Conservation (phyloP, 2,329 filamentous ascomycete genomes). For the Thielaviopsis punctulata region DNA sequence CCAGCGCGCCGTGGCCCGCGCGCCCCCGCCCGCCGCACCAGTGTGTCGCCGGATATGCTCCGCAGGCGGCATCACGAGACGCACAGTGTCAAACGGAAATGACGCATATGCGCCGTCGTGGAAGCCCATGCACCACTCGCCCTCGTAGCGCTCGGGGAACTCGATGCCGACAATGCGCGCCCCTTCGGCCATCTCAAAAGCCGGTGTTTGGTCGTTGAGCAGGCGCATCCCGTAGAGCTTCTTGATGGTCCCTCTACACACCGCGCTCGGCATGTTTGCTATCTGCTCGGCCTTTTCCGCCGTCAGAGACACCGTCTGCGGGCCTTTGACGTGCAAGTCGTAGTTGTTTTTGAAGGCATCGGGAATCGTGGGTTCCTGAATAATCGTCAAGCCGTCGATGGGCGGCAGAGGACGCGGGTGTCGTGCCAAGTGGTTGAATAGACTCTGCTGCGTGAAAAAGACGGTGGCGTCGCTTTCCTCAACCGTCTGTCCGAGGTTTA, state of each 20-base stretch:
- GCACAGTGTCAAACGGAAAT: conserved; percentile 31
- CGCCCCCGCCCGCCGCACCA: conserved; percentile 25
- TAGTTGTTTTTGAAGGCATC: conserved; percentile 29
- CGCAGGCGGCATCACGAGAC: conserved; percentile 29
- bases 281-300: conserved; percentile 25
- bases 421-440: conserved; percentile 35
- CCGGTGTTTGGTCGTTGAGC: conserved; percentile 27
- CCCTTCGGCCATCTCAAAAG: conserved; percentile 30
- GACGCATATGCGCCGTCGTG: conserved; percentile 35
- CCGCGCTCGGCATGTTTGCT: conserved; percentile 25
- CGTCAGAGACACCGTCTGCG: conserved; percentile 25
- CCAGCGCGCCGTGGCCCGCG: conserved; percentile 34
- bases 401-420: conserved; percentile 35
- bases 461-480: conserved; percentile 39
- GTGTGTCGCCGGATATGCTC: conserved; percentile 26
- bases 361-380: conserved; percentile 28
- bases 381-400: conserved; percentile 30
- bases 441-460: conserved; percentile 34
- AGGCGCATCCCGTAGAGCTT: conserved; percentile 29
- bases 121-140: conserved; percentile 41
- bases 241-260: conserved; percentile 30
- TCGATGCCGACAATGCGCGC: conserved; percentile 32
- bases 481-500: conserved; percentile 29
- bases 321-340: conserved; percentile 31
- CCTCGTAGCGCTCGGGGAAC: conserved; percentile 33